Percentiles rank a stretch among this genome's conserved stretches.
phyloP scores from a whole-genome alignment of 2,329 filamentous ascomycete genomes.

The Exophiala sp. region DNA sequence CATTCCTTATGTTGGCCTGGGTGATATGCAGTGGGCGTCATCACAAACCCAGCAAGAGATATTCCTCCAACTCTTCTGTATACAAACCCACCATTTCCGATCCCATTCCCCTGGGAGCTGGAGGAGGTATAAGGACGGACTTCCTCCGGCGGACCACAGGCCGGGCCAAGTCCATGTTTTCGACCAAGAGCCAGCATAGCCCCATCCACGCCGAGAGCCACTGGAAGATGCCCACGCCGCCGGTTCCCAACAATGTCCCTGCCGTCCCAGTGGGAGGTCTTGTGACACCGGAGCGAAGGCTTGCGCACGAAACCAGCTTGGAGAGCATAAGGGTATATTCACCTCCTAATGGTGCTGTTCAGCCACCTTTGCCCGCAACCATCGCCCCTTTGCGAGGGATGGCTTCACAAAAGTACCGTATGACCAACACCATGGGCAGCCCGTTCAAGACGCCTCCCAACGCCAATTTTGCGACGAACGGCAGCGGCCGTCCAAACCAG shows the following conservation, averaged over 20 bases:
- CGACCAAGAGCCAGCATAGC: conserved; percentile 19
- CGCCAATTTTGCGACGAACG: conserved; percentile 8
- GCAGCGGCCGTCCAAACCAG: conserved; percentile 10
- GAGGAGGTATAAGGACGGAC: conserved; percentile 33
- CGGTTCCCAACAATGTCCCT: conserved; percentile 21
- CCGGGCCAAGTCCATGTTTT: conserved; percentile 28
- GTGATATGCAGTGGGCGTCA: conserved; percentile 35
- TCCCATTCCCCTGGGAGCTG: conserved; percentile 24
- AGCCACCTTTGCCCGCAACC: conserved; percentile 16
- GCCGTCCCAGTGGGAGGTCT: conserved; percentile 24
- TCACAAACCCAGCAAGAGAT: conserved; percentile 15
- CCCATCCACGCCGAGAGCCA: conserved; percentile 12
- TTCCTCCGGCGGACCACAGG: conserved; percentile 39
- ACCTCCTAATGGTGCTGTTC: conserved; percentile 34
- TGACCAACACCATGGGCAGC: conserved; percentile 20
- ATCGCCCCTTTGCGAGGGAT: conserved; percentile 26
- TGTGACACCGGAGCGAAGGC: conserved; percentile 30
- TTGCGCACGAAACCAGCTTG: conserved; percentile 32
- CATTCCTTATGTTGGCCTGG: conserved; percentile 51
- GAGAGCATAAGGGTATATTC: conserved; percentile 46
- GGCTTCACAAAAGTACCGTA: conserved; percentile 19
- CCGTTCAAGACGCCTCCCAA: conserved; percentile 26
- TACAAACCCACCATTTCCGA: conserved; percentile 27
- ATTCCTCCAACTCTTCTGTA: conserved; percentile 18
- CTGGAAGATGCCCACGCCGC: conserved; percentile 29